Evolutionary conservation across 2,329 filamentous ascomycete species (phyloP).

Genomic region (Hirsutella minnesotensis): DNA sequence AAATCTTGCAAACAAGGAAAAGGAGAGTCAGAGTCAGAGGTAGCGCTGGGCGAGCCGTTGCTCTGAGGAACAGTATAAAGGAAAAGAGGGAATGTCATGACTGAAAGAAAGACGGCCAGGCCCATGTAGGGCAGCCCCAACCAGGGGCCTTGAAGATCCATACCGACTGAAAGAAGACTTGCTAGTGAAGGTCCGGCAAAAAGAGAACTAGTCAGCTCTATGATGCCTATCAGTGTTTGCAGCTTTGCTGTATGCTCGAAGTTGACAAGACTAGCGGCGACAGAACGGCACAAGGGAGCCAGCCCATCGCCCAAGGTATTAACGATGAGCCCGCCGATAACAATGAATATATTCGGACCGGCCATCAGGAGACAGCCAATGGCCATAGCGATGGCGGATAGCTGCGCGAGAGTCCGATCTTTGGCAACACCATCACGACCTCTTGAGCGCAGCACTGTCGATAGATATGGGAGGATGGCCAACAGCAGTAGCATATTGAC

Average conservation of each 20-base stretch:
- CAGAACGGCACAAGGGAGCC: conserved; percentile 10
- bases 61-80: background rate
- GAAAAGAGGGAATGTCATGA: conserved; percentile 2
- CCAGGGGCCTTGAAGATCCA: conserved; percentile 12
- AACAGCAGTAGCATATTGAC: conserved; percentile 9
- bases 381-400: conserved; percentile 9
- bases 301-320: conserved; percentile 10
- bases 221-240: conserved; percentile 16
- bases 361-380: conserved; percentile 12
- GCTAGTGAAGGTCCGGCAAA: conserved; percentile 14
- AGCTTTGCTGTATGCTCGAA: conserved; percentile 13
- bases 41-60: background rate
- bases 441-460: conserved; percentile 3
- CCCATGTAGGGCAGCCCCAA: conserved; percentile 13
- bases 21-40: background rate
- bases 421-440: background rate
- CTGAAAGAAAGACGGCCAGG: conserved; percentile 3
- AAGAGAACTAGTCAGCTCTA: conserved; percentile 12
- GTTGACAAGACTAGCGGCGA: conserved; percentile 9
- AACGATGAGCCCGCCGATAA: conserved; percentile 12
- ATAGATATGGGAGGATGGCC: conserved; percentile 8
- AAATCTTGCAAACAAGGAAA: background rate
- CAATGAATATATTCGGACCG: conserved; percentile 5
- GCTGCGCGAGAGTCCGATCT: conserved; percentile 12
- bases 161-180: conserved; percentile 12